A percentile compares a stretch with the other conserved stretches of the same genome.
phyloP scores from a whole-genome alignment of 2,329 filamentous ascomycete genomes.

The Trichoderma oligosporum region DNA sequence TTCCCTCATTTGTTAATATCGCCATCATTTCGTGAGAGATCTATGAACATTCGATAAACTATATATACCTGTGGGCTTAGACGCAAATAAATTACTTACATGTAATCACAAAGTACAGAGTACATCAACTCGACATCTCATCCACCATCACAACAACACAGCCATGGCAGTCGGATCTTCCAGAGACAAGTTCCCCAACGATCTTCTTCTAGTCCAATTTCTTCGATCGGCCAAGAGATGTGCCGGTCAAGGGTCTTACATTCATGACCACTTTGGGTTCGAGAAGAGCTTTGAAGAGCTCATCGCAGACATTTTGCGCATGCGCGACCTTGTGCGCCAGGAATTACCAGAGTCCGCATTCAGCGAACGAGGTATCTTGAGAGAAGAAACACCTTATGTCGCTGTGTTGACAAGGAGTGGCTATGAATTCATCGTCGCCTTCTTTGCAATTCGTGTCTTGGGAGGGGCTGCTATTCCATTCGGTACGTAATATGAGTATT shows the following conservation, averaged over 20 bases:
- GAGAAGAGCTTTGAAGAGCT: conserved; percentile 24
- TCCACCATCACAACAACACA: neutral
- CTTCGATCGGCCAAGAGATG: conserved; percentile 19
- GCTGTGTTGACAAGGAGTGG: conserved; percentile 21
- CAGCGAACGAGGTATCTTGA: conserved; percentile 12
- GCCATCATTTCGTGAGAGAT: too few relatives aligned
- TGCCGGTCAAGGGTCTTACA: conserved; percentile 6
- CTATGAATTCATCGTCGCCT: conserved; percentile 27
- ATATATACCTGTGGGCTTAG: neutral
- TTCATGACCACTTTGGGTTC: conserved; percentile 23
- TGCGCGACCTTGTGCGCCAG: conserved; percentile 15
- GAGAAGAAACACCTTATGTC: conserved; percentile 16
- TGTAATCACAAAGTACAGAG: too few relatives aligned
- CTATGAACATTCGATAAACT: too few relatives aligned
- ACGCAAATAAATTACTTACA: neutral
- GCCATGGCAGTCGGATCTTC: conserved; percentile 11
- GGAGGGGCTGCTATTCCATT: conserved; percentile 24
- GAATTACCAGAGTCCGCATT: conserved; percentile 14
- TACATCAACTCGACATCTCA: too few relatives aligned
- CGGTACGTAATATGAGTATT: conserved; percentile 8
- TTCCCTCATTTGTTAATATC: too few relatives aligned
- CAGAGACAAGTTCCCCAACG: conserved; percentile 19
- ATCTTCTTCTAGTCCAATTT: conserved; percentile 22
- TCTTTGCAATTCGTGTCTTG: conserved; percentile 24
- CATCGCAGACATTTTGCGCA: conserved; percentile 23